Base-by-base conservation (phyloP, 2,329 filamentous ascomycete genomes). In the Trichoderma sp. region DNA sequence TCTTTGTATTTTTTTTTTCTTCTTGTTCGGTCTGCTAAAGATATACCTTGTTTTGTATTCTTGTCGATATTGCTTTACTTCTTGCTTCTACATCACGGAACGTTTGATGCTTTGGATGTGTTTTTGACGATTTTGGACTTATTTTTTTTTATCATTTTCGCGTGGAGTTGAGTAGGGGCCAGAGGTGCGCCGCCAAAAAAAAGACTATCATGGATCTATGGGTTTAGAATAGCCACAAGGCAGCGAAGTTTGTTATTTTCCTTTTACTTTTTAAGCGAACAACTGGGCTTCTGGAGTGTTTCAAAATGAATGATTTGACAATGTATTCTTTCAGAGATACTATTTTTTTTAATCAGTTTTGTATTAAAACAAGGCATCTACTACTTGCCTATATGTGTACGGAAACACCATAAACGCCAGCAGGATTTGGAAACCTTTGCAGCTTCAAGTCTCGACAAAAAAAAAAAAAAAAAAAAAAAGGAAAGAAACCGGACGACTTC, bases 91-190 rank as follows among this genome's bases (percentile, higher is more conserved):
- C 43, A 16, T 37, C 21, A 28, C 21, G 54, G 39, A 51, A 51
- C 13, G 64, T 21, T 34, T 66, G 3, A 59, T 32, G 54, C 37
- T 49, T 59, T 51, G 64, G 16, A 24, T 51, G 2, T 28, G 6
- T 28, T 59, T 51, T 66, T 10, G 8, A 46, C 18, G 39, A n/a
- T 30, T 56, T n/a, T 26, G 32, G 4, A 51, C 16, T 21, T 21
- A n/a, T n/a, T n/a, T 13, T 43, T 26, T 51, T 21, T 21, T 58
- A 37, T 59, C 51, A 21, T 56, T 37, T 51, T 66, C 18, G 54
- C 64, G 21, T 26, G 64, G 54, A 59, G 64, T 66, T 66, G 6
- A 51, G 10, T 26, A 34, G 37, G 63, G 54, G 37, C 16, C 56
- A 59, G 14, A 49, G 43, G 21, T 21, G n/a, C 34, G 58, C 52